A percentile compares a stretch with the other conserved stretches of the same genome.
Evolutionary conservation across 176 grass and related monocot species (phyloP).

Genomic region (Zea luxurians): DNA sequence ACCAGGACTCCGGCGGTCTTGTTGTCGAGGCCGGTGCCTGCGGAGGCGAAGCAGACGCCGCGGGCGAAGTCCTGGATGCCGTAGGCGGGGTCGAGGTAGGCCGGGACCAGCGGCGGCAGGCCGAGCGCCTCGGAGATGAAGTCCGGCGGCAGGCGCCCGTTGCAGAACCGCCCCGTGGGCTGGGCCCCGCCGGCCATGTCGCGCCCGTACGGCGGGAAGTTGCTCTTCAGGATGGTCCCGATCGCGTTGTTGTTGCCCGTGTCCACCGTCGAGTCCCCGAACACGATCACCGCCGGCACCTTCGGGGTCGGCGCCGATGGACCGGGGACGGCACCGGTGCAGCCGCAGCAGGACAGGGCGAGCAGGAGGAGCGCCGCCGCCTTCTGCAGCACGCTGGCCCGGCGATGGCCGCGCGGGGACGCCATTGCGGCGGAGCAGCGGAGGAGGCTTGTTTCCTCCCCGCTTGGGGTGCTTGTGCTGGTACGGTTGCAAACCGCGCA

Average conservation of each 20-base stretch:
- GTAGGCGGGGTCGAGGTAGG: constrained; percentile 68
- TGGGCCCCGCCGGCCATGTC: constrained; percentile 49
- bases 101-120: constrained; percentile 57
- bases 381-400: neutral
- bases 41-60: constrained; percentile 92
- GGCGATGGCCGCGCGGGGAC: neutral
- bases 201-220: constrained; percentile 84
- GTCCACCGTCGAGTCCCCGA: constrained; percentile 94
- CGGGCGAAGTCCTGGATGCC: constrained; percentile 61
- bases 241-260: constrained; percentile 86
- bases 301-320: neutral
- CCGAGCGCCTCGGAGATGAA: constrained; percentile 66
- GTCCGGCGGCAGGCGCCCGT: constrained; percentile 56
- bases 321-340: too few species aligned
- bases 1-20: constrained; percentile 78
- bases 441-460: neutral
- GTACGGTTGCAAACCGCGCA: neutral
- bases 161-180: constrained; percentile 75
- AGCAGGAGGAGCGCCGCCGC: neutral
- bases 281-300: constrained; percentile 82
- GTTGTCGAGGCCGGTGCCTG: constrained; percentile 85
- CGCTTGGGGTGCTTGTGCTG: neutral
- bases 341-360: neutral
- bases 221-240: constrained; percentile 68
- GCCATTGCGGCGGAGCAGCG: neutral